These are phyloP conservation scores for Cystofilobasidium bisporidii DNA, from an alignment of 768 basidiomycete genomes.

Conservation along the genomic window DNA sequence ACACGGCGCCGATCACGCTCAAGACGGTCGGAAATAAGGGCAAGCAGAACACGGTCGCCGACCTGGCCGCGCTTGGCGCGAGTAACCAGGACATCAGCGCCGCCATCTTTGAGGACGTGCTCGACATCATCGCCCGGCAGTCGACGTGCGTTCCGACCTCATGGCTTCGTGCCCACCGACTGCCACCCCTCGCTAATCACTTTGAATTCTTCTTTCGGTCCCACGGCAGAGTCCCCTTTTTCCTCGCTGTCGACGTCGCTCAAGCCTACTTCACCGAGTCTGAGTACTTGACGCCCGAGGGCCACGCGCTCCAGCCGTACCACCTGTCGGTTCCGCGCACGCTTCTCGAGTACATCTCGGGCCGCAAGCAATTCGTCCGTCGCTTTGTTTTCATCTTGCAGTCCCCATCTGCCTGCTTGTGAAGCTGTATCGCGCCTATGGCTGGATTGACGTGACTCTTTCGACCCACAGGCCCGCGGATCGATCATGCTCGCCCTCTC, in stretches of 20 bases:
- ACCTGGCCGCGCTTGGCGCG: constrained; percentile 15
- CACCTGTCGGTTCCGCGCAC: constrained; percentile 16
- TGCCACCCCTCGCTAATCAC: too few relatives aligned
- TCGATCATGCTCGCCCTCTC: constrained; percentile 14
- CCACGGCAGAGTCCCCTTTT: constrained; percentile 8
- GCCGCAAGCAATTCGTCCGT: constrained; percentile 25
- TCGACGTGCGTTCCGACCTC: constrained; percentile 9
- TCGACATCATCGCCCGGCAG: constrained; percentile 19
- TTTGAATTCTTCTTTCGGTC: too few relatives aligned
- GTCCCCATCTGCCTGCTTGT: background rate
- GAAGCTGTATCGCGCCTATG: background rate
- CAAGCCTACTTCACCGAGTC: constrained; percentile 25
- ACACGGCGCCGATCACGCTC: background rate
- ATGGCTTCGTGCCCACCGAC: too few relatives aligned
- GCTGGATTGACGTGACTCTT: too few relatives aligned
- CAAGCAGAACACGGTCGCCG: background rate
- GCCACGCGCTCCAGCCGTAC: constrained; percentile 19
- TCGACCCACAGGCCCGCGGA: background rate
- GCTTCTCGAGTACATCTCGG: constrained; percentile 24
- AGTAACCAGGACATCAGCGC: constrained; percentile 3
- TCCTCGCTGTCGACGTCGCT: constrained; percentile 14
- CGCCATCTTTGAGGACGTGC: constrained; percentile 14
- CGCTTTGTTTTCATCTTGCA: too few relatives aligned
- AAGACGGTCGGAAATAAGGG: background rate
- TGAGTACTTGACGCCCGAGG: constrained; percentile 19